Base-by-base conservation (phyloP, 805 yeast genomes). In the Lachancea waltii region DNA sequence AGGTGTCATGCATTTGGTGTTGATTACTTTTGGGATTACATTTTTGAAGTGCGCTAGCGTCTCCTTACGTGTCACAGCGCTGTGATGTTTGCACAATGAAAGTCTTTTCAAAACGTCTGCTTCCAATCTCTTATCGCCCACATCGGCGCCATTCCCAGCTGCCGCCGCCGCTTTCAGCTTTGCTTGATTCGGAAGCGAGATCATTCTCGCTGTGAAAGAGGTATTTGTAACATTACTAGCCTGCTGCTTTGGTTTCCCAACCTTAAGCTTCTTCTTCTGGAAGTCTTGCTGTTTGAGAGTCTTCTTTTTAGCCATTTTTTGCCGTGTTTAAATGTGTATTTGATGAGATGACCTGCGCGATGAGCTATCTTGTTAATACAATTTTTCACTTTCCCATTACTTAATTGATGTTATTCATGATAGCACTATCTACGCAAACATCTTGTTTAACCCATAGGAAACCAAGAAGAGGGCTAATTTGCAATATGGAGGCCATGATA, bases 161-260 rank as follows among this genome's bases (percentile, higher is more conserved):
- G 37, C 46, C 9, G 29, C 33, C 6, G 38, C 33, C 11, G 37
- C 46, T 8, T 39, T 39, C 32, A 47, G 37, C 28, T 54, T 40
- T 43, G 57, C 55, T 35, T 61, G 65, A 26, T 53, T 53, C 32
- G 50, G 57, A 18, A 61, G 47, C 11, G 53, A 49, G 25, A 61
- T 57, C 19, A 56, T 57, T 51, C 78, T 83, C 8, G 95, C 79
- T 30, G 72, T 74, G 63, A 90, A 90, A 0, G 94, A 81, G 0
- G 95, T 85, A 48, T 83, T 90, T 4, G 98, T 92, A 41, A 72
- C 75, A 55, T 86, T 85, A 14, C 77, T 74, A 5, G 87, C 77
- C 45, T 75, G 76, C 5, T 78, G 76, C 14, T 76, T 75, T 2
- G 81, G 67, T 60, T 92, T 92, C 40, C 98, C 98, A 23, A 92